Base-by-base conservation (phyloP, 2,329 filamentous ascomycete species). In the Diplodia intermedia region DNA sequence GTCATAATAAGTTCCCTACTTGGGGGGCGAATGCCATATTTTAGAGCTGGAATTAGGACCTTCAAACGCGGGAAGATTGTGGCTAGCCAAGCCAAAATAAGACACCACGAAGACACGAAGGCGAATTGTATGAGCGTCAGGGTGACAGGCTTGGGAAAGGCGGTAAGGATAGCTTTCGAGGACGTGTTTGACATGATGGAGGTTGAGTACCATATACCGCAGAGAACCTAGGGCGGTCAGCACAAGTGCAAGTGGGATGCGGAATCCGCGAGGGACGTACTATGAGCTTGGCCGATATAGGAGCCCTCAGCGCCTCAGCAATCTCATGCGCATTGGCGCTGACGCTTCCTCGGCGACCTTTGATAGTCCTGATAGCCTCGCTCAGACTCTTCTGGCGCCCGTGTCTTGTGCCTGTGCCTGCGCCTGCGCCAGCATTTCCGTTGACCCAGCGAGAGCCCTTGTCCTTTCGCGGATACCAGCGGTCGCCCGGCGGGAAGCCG, bases 151-250 rank as follows among this genome's bases (percentile, higher is more conserved):
- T 93, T 95, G 69, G 92, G 89, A 72, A 97, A 92, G 53, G 92
- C 91, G 72, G 93, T 97, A 70, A 98, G 85, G 75, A 99, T 99
- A 20, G 94, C 92, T 82, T 99, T 99, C 65, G 95, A 97, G 29
- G 95, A 98, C 2, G 95, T 97, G 78, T 98, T 99, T 70, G 95
- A 97, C 73, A 98, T 84, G 70, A 96, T 95, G 53, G 94, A 98
- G 29, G 94, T 97, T 78, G 91, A 87, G 83, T 98, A 99, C 95
- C 95, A 98, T 76, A 94, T 82, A 68, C 94, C 82, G 80, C 94
- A 98, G 60, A 97, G 89, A 62, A 86, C 81, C 94, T 97, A 20
- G 5, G 20, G 36, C 47, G 9, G 60, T 75, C 72, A 72, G 60
- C 69, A 33, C 63, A 68, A 67, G 8, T n/a, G 3, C 20, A 2